Conservation (phyloP, 768 basidiomycete genomes). For the Holtermannia corniformis region DNA sequence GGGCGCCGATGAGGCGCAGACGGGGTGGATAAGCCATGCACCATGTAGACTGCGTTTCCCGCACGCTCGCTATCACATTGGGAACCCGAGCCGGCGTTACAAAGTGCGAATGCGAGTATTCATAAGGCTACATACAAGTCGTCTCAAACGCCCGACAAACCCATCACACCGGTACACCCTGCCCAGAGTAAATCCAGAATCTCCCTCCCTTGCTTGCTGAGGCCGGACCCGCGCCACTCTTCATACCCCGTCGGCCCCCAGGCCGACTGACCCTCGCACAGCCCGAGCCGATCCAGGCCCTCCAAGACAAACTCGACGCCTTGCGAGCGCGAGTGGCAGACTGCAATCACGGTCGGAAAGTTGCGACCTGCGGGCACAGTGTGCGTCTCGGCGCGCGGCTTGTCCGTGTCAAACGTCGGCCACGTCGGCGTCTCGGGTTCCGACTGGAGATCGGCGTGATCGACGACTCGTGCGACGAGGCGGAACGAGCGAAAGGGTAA, state of each 20-base stretch:
- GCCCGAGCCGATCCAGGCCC: conserved; percentile 63
- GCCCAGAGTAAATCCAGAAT: conserved; percentile 39
- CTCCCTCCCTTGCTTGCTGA: conserved; percentile 34
- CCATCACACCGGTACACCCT: conserved; percentile 39
- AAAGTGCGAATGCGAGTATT: neutral
- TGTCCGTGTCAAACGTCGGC: conserved; percentile 5
- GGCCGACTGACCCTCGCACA: conserved; percentile 47
- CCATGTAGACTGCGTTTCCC: no score
- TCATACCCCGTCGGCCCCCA: conserved; percentile 45
- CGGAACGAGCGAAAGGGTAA: conserved; percentile 55
- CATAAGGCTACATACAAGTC: neutral
- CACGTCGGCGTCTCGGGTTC: conserved; percentile 5
- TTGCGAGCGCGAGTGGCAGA: conserved; percentile 41
- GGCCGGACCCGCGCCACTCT: conserved; percentile 38
- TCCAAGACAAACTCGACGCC: conserved; percentile 68
- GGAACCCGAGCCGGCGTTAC: no score
- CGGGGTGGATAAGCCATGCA: neutral
- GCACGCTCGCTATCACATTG: no score
- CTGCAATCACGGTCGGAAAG: conserved; percentile 49
- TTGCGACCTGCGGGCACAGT: conserved; percentile 54
- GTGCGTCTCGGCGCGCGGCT: neutral
- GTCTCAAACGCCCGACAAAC: conserved; percentile 11
- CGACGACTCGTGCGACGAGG: conserved; percentile 63
- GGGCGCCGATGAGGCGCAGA: neutral
- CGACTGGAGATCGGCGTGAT: conserved; percentile 57